Base-by-base conservation (phyloP, 2,329 filamentous ascomycete species). In the Verticillium dahliae region DNA sequence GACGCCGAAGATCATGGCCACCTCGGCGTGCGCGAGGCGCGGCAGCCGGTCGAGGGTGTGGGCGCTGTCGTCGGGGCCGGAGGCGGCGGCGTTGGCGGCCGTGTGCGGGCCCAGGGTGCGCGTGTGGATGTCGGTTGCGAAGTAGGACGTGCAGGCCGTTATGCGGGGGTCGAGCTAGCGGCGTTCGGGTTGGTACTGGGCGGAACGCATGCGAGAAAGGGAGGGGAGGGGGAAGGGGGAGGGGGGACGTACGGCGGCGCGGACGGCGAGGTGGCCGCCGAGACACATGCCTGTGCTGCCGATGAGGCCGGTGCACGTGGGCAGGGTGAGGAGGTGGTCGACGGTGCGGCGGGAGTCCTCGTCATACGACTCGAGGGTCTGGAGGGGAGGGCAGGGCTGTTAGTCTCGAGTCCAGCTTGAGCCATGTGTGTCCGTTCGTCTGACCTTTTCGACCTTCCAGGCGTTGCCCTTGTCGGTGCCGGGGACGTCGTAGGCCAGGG, bases 241-340 rank as follows among this genome's bases (percentile, higher is more conserved):
- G 18, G 18, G 18, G 18, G 31, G 38, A 72, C 80, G 62, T 78
- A 85, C 82, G 64, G 78, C 78, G 54, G 83, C 82, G 60, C 75
- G 90, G 57, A 86, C 74, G 60, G 86, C 91, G 18, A 97, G 84
- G 72, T 97, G 94, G 1, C 94, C 93, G 59, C 94, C 94, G 1
- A 97, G 85, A 74, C 93, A 97, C 93, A 97, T 97, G 63, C 91
- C 91, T 13, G 90, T 92, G 4, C 88, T 80, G 56, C 91, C 91
- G 67, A 97, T 85, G 39, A 60, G 83, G 58, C 92, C 92, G 64
- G 87, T 96, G 75, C 92, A 91, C n/a, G 89, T 92, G 4, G 86
- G 82, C 27, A 92, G 82, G 31, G 82, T 83, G 57, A 94, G 81
- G 35, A 95, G 84, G 63, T 86, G 78, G 72, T 91, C 86, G 39